Evolutionary conservation across 345 rosid species (phyloP), one percentile per base, ranked within the genome.

Genomic region (Pseudoturritis turrita): DNA sequence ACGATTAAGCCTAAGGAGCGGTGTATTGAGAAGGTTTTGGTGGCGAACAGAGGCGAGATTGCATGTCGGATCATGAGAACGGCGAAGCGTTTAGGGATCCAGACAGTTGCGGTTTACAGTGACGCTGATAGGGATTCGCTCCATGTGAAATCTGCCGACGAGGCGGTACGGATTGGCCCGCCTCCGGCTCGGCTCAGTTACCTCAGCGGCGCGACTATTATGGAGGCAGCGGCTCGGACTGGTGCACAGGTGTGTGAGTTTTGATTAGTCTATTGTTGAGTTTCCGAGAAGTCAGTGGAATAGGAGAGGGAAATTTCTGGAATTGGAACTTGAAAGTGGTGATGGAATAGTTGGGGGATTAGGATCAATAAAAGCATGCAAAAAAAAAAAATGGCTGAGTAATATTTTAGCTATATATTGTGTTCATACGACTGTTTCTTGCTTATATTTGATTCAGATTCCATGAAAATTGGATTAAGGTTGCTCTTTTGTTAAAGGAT

Each of bases 111-210:
- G 4, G 89, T 94, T 56, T 94, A 90, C 71, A 91, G 97, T 73
- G 95, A 94, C 59, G 92, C 97, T 26, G 98, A 91, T 65, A 81
- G 58, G 40, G 86, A 83, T 46, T 78, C 98, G 14, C 95, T 91
- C 51, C 97, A 94, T 49, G 96, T 94, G 49, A 90, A 88, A 65
- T 90, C 92, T 18, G 95, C 97, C 2, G 95, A 91, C 40, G 96
- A 94, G 73, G 95, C 97, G 4, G 80, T 94, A 29, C 88, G 68
- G 52, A 81, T 89, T 44, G 92, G 96, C 4, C 97, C 97, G 6
- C 82, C 97, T 35, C 91, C 91, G 6, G 89, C 97, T 80, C 80
- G 98, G 73, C 83, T 86, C 28, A 94, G 96, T 76, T 94, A 90
- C 72, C 84, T 90, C 73, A 81, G 78, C 5, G 83, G 80, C 52